phyloP scores from a whole-genome alignment of 2,329 filamentous ascomycete genomes.

The Geosmithia flava region DNA sequence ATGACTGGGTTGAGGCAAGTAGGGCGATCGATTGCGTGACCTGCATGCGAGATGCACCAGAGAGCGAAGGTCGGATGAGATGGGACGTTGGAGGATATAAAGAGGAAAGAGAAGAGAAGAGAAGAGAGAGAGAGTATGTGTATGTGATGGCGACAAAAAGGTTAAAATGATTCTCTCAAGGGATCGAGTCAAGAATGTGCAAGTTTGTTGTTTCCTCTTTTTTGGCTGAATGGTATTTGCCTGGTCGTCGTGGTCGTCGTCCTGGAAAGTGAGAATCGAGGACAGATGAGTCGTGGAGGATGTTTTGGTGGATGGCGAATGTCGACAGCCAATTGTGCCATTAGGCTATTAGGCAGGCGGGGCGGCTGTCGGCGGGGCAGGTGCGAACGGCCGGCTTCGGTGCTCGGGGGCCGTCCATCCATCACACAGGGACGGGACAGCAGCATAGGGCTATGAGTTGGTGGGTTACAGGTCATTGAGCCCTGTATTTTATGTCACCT shows the following conservation, averaged over 20 bases:
- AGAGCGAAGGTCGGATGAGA: neutral
- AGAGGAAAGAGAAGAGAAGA: neutral
- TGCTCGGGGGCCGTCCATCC: neutral
- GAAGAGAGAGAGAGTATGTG: neutral
- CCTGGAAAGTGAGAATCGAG: too few relatives aligned
- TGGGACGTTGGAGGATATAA: neutral
- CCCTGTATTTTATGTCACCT: neutral
- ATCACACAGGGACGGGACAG: neutral
- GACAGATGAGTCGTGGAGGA: neutral
- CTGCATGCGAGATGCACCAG: neutral
- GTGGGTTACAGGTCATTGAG: neutral
- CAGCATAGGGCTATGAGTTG: neutral
- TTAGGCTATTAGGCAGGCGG: neutral
- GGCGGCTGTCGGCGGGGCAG: neutral
- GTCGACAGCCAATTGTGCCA: neutral
- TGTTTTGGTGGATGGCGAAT: neutral
- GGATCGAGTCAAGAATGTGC: too few relatives aligned
- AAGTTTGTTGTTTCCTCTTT: too few relatives aligned
- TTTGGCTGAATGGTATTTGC: too few relatives aligned
- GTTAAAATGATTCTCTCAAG: too few relatives aligned
- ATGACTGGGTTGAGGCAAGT: neutral
- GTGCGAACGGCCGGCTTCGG: neutral
- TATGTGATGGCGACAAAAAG: neutral
- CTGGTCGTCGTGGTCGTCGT: too few relatives aligned
- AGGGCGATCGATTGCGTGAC: neutral